phyloP scores from a whole-genome alignment of 2,329 filamentous ascomycete genomes.

The Aspergillus pseudonomiae region DNA sequence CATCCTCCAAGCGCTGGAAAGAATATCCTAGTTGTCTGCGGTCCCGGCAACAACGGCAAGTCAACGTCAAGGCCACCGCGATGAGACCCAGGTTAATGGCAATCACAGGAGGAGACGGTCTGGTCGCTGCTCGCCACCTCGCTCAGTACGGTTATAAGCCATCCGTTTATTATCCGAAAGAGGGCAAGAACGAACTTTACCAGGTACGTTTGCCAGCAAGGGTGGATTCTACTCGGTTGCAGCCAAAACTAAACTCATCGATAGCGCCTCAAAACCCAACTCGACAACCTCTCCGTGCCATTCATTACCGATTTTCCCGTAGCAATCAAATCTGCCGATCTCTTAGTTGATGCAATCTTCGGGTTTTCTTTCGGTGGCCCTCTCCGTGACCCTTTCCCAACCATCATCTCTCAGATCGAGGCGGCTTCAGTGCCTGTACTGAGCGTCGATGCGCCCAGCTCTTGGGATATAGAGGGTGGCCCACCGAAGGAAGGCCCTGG shows the following conservation, averaged over 20 bases:
- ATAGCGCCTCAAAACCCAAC: constrained; percentile 79
- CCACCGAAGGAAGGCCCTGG: constrained; percentile 78
- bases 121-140: constrained; percentile 91
- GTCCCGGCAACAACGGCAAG: constrained; percentile 70
- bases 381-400: constrained; percentile 87
- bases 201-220: constrained; percentile 55
- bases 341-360: constrained; percentile 91
- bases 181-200: constrained; percentile 87
- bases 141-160: constrained; percentile 90
- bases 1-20: constrained; percentile 74
- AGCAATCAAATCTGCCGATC: constrained; percentile 70
- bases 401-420: constrained; percentile 76
- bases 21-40: constrained; percentile 84
- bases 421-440: constrained; percentile 75
- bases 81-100: neutral
- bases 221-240: neutral
- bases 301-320: constrained; percentile 74
- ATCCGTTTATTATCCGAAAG: constrained; percentile 89
- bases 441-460: constrained; percentile 89
- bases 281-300: constrained; percentile 78
- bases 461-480: constrained; percentile 88
- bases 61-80: neutral
- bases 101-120: constrained; percentile 77
- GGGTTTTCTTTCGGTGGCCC: constrained; percentile 93
- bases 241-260: neutral